phyloP scores from a whole-genome alignment of 805 yeast species.

The Ogataea glucozyma region DNA sequence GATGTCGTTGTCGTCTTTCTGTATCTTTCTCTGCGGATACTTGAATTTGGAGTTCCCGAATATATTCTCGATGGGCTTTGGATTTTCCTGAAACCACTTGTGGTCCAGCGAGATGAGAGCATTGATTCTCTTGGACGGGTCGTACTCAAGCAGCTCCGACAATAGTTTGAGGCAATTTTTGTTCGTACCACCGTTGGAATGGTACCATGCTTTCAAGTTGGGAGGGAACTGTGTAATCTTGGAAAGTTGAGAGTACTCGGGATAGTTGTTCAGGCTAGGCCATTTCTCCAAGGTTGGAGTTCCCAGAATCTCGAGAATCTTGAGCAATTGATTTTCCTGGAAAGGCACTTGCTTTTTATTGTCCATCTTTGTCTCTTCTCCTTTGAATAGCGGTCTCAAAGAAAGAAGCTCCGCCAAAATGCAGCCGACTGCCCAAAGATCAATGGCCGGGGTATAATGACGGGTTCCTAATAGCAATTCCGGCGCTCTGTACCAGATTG shows the following conservation, averaged over 20 bases:
- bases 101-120: conserved; percentile 77
- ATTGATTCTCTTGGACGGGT: conserved; percentile 76
- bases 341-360: conserved; percentile 91
- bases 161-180: conserved; percentile 67
- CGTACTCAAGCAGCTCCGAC: conserved; percentile 69
- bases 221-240: conserved; percentile 62
- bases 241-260: conserved; percentile 73
- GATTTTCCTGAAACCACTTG: conserved; percentile 72
- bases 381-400: conserved; percentile 90
- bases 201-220: conserved; percentile 82
- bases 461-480: conserved; percentile 87
- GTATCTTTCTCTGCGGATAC: conserved; percentile 86
- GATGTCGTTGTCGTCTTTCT: conserved; percentile 84
- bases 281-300: conserved; percentile 78
- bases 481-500: conserved; percentile 96
- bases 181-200: conserved; percentile 74
- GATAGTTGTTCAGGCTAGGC: conserved; percentile 78
- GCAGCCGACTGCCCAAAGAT: conserved; percentile 95
- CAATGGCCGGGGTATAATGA: conserved; percentile 90
- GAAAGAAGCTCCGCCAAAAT: conserved; percentile 89
- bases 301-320: conserved; percentile 90
- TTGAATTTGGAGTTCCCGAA: conserved; percentile 72
- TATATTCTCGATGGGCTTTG: conserved; percentile 70
- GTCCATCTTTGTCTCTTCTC: conserved; percentile 96
- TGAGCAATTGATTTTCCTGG: conserved; percentile 88